phyloP scores from a whole-genome alignment of 164 flowering plant species.

The Annona squamosa region DNA sequence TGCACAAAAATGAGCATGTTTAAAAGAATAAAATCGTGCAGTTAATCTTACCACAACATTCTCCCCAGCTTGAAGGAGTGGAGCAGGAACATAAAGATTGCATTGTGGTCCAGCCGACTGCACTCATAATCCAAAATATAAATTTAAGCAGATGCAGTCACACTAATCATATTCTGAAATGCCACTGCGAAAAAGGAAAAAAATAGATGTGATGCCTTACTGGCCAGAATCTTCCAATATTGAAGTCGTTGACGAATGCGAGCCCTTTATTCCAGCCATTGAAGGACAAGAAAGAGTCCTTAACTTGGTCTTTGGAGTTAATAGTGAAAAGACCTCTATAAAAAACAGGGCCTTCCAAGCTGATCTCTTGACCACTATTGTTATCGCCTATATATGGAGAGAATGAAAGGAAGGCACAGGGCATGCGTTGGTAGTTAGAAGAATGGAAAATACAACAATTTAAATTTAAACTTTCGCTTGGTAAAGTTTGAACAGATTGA shows the following conservation, averaged over 20 bases:
- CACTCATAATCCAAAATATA: constrained; percentile 1
- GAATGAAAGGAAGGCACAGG: too few relatives aligned
- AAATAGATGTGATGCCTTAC: constrained; percentile 23
- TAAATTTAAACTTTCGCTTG: too few relatives aligned
- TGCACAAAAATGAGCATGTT: not conserved
- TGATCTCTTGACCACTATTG: constrained; percentile 14
- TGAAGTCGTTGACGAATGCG: constrained; percentile 67
- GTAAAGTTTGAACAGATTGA: too few relatives aligned
- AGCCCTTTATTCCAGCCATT: constrained; percentile 87
- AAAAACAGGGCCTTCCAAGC: constrained; percentile 43
- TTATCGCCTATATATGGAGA: too few relatives aligned
- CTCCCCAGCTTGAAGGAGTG: constrained; percentile 55
- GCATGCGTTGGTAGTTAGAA: too few relatives aligned
- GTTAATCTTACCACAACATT: constrained; percentile 59
- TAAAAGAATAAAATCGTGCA: not conserved
- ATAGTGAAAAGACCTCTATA: constrained; percentile 49
- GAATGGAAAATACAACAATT: too few relatives aligned
- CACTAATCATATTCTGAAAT: not conserved
- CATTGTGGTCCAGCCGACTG: constrained; percentile 90
- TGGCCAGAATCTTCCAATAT: constrained; percentile 93
- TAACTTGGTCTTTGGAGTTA: constrained; percentile 25
- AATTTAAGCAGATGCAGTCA: not conserved
- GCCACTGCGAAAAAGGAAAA: not conserved
- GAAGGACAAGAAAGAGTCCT: constrained; percentile 72
- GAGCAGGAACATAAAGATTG: constrained; percentile 90